Conservation (phyloP, 129 eudicot genomes). For the Centrapalus pauciflorus region DNA sequence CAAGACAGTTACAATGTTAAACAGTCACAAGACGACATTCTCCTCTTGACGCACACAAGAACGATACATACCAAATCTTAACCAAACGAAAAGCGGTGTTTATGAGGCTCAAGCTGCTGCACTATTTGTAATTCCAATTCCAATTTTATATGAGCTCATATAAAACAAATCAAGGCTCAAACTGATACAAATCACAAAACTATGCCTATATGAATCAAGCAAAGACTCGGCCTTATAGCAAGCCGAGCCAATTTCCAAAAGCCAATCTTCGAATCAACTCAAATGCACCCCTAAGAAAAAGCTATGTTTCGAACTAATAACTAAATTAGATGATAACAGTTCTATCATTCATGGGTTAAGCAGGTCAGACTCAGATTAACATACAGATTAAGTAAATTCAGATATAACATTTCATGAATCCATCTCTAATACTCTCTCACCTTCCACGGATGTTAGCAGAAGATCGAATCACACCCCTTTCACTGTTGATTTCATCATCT, state of each 20-base stretch:
- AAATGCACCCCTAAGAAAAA: neutral
- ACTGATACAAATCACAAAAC: neutral
- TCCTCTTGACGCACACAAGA: neutral
- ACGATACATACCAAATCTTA: too few species aligned
- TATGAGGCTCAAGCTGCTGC: too few species aligned
- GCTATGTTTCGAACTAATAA: slow-evolving; percentile 20
- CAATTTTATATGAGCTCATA: neutral
- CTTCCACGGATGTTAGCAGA: slow-evolving; percentile 55
- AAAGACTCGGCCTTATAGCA: neutral
- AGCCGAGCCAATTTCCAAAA: neutral
- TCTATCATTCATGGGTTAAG: slow-evolving; percentile 22
- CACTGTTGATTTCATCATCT: slow-evolving; percentile 64
- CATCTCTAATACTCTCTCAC: slow-evolving; percentile 31
- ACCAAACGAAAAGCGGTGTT: too few species aligned
- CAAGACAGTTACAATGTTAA: neutral
- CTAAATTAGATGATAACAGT: slow-evolving; percentile 23
- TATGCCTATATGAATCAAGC: neutral
- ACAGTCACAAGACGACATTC: neutral
- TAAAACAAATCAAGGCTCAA: neutral
- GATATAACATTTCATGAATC: slow-evolving; percentile 11
- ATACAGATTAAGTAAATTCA: slow-evolving; percentile 12
- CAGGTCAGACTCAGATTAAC: slow-evolving; percentile 11
- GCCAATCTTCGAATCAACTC: neutral
- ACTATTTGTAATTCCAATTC: too few species aligned
- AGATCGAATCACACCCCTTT: slow-evolving; percentile 28